Evolutionary conservation across 164 flowering plant genomes (phyloP).

Genomic region (Brasenia schreberi): DNA sequence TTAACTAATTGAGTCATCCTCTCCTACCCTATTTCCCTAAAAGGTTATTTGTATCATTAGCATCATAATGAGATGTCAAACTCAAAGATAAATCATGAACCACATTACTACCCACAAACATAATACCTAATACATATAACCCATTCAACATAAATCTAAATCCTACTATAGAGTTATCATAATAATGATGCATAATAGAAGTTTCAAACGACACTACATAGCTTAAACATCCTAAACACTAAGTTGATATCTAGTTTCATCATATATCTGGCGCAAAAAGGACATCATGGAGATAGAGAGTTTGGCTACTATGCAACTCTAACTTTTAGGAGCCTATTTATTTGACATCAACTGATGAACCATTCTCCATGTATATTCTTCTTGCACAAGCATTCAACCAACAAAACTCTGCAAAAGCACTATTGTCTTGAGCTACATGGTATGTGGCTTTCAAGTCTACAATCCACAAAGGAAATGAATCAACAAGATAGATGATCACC

Average conservation of each 20-base stretch:
- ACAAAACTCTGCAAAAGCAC: not conserved
- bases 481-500: too few relatives aligned
- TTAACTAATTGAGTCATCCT: not conserved
- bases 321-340: not conserved
- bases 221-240: not conserved
- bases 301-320: not conserved
- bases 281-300: not conserved
- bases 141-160: not conserved
- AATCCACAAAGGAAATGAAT: not conserved
- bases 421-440: not conserved
- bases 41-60: too few relatives aligned
- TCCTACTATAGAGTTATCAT: too few relatives aligned
- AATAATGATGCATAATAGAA: not conserved
- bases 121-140: not conserved
- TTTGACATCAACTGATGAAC: not conserved
- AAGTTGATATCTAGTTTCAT: not conserved
- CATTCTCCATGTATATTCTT: not conserved
- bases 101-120: not conserved
- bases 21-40: not conserved
- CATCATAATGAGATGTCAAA: not conserved
- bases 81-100: too few relatives aligned
- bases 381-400: not conserved
- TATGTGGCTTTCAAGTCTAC: not conserved
- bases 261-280: not conserved
- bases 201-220: not conserved